Conservation (phyloP, 148 eudicot species). For the Talinum fruticosum region DNA sequence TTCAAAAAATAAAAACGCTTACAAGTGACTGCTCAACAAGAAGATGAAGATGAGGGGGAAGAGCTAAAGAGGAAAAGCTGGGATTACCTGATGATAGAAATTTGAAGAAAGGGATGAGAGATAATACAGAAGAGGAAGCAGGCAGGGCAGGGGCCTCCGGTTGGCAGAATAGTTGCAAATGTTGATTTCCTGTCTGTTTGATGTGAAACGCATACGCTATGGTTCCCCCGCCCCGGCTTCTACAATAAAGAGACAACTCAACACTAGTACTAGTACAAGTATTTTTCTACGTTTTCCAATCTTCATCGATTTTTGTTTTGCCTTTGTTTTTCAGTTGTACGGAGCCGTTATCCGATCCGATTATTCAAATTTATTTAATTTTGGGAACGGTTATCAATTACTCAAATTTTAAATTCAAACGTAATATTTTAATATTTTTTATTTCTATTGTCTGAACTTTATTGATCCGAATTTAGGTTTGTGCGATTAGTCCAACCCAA, state of each 20-base stretch:
- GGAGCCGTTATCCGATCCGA: not conserved
- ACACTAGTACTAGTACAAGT: too few species aligned
- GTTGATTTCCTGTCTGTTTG: not conserved
- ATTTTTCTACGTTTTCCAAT: not conserved
- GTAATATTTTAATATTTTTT: too few species aligned
- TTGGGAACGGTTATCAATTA: too few species aligned
- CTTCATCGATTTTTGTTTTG: not conserved
- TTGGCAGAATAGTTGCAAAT: not conserved
- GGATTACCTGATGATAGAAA: not conserved
- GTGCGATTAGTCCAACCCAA: too few species aligned
- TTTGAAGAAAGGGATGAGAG: not conserved
- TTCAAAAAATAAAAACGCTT: not conserved
- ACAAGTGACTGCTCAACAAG: not conserved
- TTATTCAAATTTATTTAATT: too few species aligned
- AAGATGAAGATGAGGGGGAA: not conserved
- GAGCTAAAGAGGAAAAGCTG: not conserved
- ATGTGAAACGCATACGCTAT: not conserved
- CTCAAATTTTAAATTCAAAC: too few species aligned
- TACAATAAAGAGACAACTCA: too few species aligned
- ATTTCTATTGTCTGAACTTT: too few species aligned
- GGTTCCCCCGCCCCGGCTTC: too few species aligned
- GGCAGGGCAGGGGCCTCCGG: too few species aligned
- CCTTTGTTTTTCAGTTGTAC: not conserved
- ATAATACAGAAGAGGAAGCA: not conserved
- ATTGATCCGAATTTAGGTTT: too few species aligned